These are phyloP conservation scores for Begonia loranthoides DNA, from an alignment of 306 rosid genomes.

Conservation along the genomic window DNA sequence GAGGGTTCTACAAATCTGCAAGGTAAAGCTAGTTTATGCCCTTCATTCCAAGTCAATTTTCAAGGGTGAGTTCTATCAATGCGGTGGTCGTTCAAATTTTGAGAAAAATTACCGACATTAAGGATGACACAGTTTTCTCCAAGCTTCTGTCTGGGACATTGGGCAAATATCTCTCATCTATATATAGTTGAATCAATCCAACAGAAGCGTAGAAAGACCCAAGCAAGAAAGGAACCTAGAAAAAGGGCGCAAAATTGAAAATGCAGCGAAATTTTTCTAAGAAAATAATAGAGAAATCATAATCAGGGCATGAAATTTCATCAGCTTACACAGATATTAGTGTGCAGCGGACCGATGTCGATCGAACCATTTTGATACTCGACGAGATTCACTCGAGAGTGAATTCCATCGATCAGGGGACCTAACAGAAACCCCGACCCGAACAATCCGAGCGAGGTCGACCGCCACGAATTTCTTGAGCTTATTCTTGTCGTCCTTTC, in stretches of 20 bases:
- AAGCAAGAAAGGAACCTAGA: constrained; percentile 64
- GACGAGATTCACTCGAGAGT: constrained; percentile 68
- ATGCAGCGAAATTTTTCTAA: neutral
- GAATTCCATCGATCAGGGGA: constrained; percentile 72
- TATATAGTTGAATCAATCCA: constrained; percentile 58
- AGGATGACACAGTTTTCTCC: constrained; percentile 28
- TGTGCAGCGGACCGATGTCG: constrained; percentile 44
- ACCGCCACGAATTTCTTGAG: constrained; percentile 38
- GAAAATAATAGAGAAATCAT: neutral
- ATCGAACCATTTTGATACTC: constrained; percentile 44
- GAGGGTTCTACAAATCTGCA: too few relatives aligned
- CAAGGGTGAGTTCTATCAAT: too few relatives aligned
- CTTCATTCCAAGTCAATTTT: too few relatives aligned
- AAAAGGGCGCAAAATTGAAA: constrained; percentile 1
- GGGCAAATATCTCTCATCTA: constrained; percentile 32
- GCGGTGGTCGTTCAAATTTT: too few relatives aligned
- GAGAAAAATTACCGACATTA: constrained; percentile 31
- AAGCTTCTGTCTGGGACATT: constrained; percentile 24
- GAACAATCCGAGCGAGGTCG: constrained; percentile 41
- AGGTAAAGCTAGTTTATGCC: too few relatives aligned
- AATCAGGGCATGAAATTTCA: neutral
- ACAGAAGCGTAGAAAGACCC: constrained; percentile 62
- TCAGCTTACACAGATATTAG: constrained; percentile 38
- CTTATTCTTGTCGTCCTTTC: constrained; percentile 13
- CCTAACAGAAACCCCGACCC: constrained; percentile 58